Evolutionary conservation across 495 filamentous ascomycete genomes (phyloP).

Genomic region (Aspergillus ostianus): DNA sequence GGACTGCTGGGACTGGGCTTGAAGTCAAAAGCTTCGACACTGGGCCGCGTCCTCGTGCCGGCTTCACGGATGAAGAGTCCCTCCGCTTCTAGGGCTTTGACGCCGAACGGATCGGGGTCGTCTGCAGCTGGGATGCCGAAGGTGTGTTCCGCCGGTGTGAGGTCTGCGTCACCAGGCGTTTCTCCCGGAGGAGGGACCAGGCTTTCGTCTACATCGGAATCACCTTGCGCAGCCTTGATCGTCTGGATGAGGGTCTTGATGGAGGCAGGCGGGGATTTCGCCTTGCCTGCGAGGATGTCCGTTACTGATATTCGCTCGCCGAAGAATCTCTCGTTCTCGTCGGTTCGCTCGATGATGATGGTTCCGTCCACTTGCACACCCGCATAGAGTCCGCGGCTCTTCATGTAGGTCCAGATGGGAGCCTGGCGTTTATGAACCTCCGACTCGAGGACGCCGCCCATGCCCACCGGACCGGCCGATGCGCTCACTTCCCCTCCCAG

Average conservation of each 20-base stretch:
- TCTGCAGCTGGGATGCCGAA: conserved; percentile 76
- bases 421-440: conserved; percentile 67
- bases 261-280: conserved; percentile 61
- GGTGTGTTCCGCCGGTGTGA: conserved; percentile 40
- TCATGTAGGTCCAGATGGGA: conserved; percentile 85
- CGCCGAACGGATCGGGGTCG: conserved; percentile 85
- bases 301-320: conserved; percentile 66
- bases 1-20: conserved; percentile 74
- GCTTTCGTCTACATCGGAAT: conserved; percentile 64
- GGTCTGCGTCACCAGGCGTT: conserved; percentile 70
- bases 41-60: conserved; percentile 65
- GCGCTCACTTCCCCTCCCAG: conserved; percentile 77
- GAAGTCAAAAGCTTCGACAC: conserved; percentile 76
- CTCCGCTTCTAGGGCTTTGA: conserved; percentile 78
- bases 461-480: conserved; percentile 75
- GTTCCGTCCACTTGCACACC: conserved; percentile 83
- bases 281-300: conserved; percentile 81
- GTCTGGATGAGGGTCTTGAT: conserved; percentile 70
- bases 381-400: conserved; percentile 80
- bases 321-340: conserved; percentile 90
- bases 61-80: conserved; percentile 87
- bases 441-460: conserved; percentile 69
- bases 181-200: conserved; percentile 55
- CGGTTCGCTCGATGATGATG: conserved; percentile 75
- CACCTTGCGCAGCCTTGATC: conserved; percentile 81